phyloP scores from a whole-genome alignment of 176 grass and related monocot genomes.

The Thalia dealbata region DNA sequence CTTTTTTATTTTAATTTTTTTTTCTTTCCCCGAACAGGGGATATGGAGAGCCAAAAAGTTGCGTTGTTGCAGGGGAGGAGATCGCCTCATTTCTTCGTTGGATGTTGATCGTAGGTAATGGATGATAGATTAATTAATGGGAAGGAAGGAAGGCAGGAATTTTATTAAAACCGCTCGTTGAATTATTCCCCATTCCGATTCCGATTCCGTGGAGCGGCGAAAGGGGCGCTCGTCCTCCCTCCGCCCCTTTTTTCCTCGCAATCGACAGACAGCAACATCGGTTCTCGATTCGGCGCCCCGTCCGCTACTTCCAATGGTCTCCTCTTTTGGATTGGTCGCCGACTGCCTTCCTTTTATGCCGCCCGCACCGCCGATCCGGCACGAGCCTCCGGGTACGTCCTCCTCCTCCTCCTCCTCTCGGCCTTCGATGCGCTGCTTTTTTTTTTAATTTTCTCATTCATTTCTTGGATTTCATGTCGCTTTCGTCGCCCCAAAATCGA shows the following conservation, averaged over 20 bases:
- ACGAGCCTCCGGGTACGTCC: neutral
- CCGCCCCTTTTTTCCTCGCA: neutral
- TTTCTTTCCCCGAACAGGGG: neutral
- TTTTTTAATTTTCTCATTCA: too few species aligned
- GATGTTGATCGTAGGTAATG: too few species aligned
- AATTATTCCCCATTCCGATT: too few species aligned
- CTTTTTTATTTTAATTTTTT: neutral
- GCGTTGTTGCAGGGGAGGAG: too few species aligned
- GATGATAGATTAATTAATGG: too few species aligned
- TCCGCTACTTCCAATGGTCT: neutral
- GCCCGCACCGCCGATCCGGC: neutral
- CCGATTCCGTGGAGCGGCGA: too few species aligned
- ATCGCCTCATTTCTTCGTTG: too few species aligned
- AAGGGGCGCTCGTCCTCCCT: neutral
- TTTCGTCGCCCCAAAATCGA: neutral
- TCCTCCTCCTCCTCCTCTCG: neutral
- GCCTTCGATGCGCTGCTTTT: neutral
- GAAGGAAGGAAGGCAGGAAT: too few species aligned
- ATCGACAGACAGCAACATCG: neutral
- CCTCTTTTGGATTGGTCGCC: neutral
- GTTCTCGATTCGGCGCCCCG: neutral
- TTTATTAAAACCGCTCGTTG: too few species aligned
- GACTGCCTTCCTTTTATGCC: neutral
- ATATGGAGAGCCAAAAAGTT: neutral
- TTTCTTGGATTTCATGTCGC: neutral